These are phyloP conservation scores for Wickerhamia fluorescens DNA, from an alignment of 805 yeast genomes.

Conservation along the genomic window DNA sequence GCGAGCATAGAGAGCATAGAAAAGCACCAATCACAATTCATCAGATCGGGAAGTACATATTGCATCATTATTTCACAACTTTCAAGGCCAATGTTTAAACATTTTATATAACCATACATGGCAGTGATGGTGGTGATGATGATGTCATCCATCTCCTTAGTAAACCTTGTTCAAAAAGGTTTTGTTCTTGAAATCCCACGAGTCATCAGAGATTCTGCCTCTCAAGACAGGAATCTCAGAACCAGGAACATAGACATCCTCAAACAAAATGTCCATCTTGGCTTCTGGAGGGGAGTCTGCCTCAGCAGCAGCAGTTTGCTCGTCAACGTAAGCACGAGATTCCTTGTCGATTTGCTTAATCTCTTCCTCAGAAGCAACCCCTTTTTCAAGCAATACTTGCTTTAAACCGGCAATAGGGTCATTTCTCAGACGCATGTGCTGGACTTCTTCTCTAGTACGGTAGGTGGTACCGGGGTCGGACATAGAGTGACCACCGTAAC, in stretches of 20 bases:
- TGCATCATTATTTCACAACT: too few relatives aligned
- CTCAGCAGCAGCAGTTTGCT: conserved; percentile 91
- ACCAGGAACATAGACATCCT: conserved; percentile 95
- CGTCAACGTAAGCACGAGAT: conserved; percentile 92
- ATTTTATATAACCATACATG: too few relatives aligned
- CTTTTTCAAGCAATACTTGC: conserved; percentile 73
- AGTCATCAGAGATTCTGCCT: conserved; percentile 95
- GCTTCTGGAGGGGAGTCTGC: conserved; percentile 94
- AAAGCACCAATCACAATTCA: too few relatives aligned
- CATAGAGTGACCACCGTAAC: conserved; percentile 99
- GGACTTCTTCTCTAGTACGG: conserved; percentile 99
- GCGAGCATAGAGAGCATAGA: too few relatives aligned
- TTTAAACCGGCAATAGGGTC: conserved; percentile 97
- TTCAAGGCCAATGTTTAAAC: too few relatives aligned
- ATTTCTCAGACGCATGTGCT: conserved; percentile 97
- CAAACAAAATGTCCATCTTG: conserved; percentile 87
- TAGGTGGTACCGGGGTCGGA: conserved; percentile 99
- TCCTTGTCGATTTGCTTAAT: conserved; percentile 91
- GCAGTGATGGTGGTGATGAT: too few relatives aligned
- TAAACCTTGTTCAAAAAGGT: conserved; percentile 41
- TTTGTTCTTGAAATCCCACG: conserved; percentile 69
- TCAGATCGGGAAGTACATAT: too few relatives aligned
- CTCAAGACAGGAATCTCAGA: conserved; percentile 87
- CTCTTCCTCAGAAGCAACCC: conserved; percentile 90
- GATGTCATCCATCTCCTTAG: conserved; percentile 17